Evolutionary conservation across 73 alveolate genomes (phyloP).

Genomic region (Uronychia setigera): DNA sequence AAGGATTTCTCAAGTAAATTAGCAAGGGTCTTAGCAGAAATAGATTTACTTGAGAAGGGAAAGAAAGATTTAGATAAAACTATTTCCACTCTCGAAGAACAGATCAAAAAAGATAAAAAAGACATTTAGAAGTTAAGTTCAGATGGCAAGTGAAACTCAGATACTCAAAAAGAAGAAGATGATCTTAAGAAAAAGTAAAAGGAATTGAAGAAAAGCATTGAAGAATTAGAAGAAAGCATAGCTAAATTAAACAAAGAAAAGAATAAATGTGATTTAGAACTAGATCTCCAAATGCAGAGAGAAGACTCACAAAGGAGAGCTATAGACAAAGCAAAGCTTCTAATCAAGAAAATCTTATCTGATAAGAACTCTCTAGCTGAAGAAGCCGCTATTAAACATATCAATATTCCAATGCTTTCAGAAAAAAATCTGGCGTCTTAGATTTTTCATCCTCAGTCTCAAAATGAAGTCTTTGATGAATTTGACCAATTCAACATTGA

Average conservation of each 20-base stretch:
- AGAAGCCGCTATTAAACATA: not conserved
- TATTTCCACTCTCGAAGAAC: conserved; percentile 6
- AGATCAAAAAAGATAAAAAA: not conserved
- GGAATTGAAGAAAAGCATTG: not conserved
- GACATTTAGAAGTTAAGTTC: not conserved
- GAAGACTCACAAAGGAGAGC: not conserved
- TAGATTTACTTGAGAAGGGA: not conserved
- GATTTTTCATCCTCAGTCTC: conserved; percentile 29
- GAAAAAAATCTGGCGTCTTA: not conserved
- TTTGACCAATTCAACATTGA: conserved; percentile 48
- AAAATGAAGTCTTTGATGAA: conserved; percentile 60
- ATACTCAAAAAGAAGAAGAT: not conserved
- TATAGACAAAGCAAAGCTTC: not conserved
- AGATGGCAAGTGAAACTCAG: not conserved
- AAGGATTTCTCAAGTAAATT: not conserved
- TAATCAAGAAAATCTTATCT: not conserved
- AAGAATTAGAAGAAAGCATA: not conserved
- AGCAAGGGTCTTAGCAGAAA: not conserved
- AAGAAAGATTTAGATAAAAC: not conserved
- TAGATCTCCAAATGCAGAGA: not conserved
- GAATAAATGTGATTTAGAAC: not conserved
- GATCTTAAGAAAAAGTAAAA: not conserved
- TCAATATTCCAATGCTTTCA: not conserved
- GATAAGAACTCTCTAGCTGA: not conserved
- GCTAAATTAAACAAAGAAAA: not conserved